Base-by-base conservation (phyloP, 345 rosid genomes). In the Salix viminalis region DNA sequence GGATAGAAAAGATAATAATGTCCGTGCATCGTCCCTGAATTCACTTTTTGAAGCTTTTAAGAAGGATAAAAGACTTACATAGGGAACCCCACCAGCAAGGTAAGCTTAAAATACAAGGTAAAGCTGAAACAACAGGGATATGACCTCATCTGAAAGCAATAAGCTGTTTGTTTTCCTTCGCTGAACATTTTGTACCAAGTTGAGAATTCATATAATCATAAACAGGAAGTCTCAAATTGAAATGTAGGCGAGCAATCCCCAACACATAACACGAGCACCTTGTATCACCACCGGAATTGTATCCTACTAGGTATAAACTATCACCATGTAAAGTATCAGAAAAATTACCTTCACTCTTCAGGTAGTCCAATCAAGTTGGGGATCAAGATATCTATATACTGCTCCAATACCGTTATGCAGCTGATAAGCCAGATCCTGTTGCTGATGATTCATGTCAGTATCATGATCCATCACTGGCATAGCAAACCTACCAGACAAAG, bases 331-430 rank as follows among this genome's bases (percentile, higher is more conserved):
- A 21, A 54, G 12, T 21, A 80, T 60, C 83, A 65, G 46, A 60
- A 54, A 32, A 41, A 52, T 44, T 62, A 1, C 37, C 2, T 24
- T 34, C 32, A 28, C 66, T 52, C 70, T 69, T 87, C 83, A 89
- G 3, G 91, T 87, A 61, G 96, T 95, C 97, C 96, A 96, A 80
- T 92, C 96, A 81, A 87, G 89, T 65, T 85, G 98, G 72, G 85
- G 82, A 89, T 93, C 92, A 87, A 72, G 88, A 79, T 82, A 90
- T 85, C 92, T 88, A 58, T 88, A 90, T 67, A 83, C 92, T 18
- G 97, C 90, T 81, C 97, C 97, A 75, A 91, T 60, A 46, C 96
- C 93, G 66, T 72, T 75, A 6, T 91, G 90, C 75, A 91, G 81
- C 42, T 90, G 94, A 84, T 82, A 93, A 76, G 96, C 95, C 75